Evolutionary conservation across 306 rosid genomes (phyloP).

Genomic region (Vigna reflexopilosa): DNA sequence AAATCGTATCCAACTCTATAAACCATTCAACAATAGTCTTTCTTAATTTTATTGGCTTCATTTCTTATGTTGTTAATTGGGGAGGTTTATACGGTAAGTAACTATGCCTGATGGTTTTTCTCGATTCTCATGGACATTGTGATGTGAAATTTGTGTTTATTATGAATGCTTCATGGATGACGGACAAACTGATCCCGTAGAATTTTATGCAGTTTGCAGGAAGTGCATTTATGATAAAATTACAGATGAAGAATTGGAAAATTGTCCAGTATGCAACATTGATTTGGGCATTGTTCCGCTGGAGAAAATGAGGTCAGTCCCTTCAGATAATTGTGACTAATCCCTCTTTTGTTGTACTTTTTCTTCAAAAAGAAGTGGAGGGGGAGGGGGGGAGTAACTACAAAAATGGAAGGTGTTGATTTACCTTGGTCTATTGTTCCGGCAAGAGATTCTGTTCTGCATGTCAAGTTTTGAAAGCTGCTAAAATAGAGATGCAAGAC

Average conservation of each 20-base stretch:
- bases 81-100: not conserved
- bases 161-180: not conserved
- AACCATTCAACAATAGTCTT: not conserved
- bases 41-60: not conserved
- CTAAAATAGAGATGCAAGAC: not conserved
- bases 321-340: not conserved
- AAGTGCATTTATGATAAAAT: slow-evolving; percentile 75
- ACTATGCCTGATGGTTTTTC: not conserved
- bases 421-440: not conserved
- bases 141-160: slow-evolving; percentile 15
- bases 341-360: not conserved
- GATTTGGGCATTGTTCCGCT: slow-evolving; percentile 71
- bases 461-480: not conserved
- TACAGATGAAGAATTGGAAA: slow-evolving; percentile 62
- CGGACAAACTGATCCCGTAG: slow-evolving; percentile 2
- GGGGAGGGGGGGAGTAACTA: not conserved
- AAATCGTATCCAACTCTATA: not conserved
- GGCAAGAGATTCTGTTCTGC: not conserved
- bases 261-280: slow-evolving; percentile 74
- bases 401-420: not conserved
- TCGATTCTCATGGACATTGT: slow-evolving; percentile 11
- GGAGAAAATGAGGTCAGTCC: slow-evolving; percentile 72
- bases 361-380: not conserved
- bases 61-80: not conserved
- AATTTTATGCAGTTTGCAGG: slow-evolving; percentile 81